Evolutionary conservation across 2,329 filamentous ascomycete species (phyloP).

Genomic region (Fusarium solani-melongenae): DNA sequence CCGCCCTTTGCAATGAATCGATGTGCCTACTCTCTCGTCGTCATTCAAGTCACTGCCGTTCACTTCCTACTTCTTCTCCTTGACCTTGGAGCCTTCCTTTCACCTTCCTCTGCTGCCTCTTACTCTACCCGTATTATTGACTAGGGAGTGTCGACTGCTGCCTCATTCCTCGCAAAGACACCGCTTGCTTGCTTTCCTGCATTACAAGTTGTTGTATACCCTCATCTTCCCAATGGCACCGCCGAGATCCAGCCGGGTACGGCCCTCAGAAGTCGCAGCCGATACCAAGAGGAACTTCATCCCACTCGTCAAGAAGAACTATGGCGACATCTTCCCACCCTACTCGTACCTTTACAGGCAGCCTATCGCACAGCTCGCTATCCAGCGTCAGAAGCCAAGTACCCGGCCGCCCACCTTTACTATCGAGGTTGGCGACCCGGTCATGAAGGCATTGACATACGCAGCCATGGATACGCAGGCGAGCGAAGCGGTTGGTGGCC

Average conservation of each 20-base stretch:
- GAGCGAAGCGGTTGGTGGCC: conserved; percentile 47
- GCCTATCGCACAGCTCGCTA: conserved; percentile 59
- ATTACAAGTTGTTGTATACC: conserved; percentile 4
- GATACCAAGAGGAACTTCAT: conserved; percentile 79
- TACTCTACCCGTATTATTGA: conserved; percentile 11
- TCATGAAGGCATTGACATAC: conserved; percentile 71
- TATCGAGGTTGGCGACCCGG: conserved; percentile 68
- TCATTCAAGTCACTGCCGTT: conserved; percentile 20
- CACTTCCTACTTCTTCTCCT: conserved; percentile 13
- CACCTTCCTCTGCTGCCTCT: not conserved
- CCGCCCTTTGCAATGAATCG: conserved; percentile 28
- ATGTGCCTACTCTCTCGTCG: conserved; percentile 13
- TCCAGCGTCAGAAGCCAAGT: conserved; percentile 49
- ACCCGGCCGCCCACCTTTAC: conserved; percentile 59
- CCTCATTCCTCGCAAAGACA: not conserved
- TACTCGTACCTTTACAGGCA: conserved; percentile 69
- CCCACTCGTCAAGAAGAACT: conserved; percentile 69
- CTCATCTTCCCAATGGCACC: conserved; percentile 45
- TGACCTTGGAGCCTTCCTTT: conserved; percentile 1
- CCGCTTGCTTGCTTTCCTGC: not conserved
- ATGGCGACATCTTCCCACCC: conserved; percentile 64
- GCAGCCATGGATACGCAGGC: conserved; percentile 52
- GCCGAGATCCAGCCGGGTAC: conserved; percentile 47
- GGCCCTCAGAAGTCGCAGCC: conserved; percentile 72
- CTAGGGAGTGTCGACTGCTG: conserved; percentile 4